Evolutionary conservation across 148 eudicot species (phyloP), one percentile per base, ranked within the genome.

Genomic region (Fagopyrum tataricum): DNA sequence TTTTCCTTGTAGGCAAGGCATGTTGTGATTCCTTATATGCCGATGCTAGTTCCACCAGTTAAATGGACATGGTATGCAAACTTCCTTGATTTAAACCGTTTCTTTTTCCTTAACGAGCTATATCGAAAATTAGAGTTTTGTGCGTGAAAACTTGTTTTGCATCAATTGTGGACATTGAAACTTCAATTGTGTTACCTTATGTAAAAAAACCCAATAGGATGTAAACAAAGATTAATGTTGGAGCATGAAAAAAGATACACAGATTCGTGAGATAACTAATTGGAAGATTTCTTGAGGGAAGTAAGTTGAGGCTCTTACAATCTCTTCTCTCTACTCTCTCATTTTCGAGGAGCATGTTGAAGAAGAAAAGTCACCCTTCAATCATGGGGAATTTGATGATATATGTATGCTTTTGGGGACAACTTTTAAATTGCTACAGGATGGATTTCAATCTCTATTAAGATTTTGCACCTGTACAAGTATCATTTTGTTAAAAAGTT

Each of bases 11-110:
- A 94, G 98, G 96, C 97, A 75, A 85, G 85, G 84, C 93, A 94
- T 86, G 87, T 94, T 87, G 91, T 91, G 72, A 90, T 94, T 73
- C 98, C 98, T 68, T 94, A 94, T 74, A 91, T 94, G 96, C 98
- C 98, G 64, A 94, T 94, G 98, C 79, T 94, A 78, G 85, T 94
- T 76, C 98, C 96, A 80, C 98, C 98, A 75, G 82, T 82, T 81
- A 88, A 89, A 83, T 94, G 98, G 98, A 84, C 88, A 56, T 87
- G 97, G 98, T 94, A 91, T 70, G 77, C 10, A 31, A 24, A 10
- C 44, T 31, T 37, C 18, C 44, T 37, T 64, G 44, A 64, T 39
- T 39, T 39, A 15, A 31, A 5, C 17, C 13, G 41, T 64, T 37
- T 61, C 6, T 26, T 61, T 12, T 26, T 13, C 7, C 14, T 24